phyloP scores from a whole-genome alignment of 1,284 basidiomycete genomes.

The Leccinum subspadiceum region DNA sequence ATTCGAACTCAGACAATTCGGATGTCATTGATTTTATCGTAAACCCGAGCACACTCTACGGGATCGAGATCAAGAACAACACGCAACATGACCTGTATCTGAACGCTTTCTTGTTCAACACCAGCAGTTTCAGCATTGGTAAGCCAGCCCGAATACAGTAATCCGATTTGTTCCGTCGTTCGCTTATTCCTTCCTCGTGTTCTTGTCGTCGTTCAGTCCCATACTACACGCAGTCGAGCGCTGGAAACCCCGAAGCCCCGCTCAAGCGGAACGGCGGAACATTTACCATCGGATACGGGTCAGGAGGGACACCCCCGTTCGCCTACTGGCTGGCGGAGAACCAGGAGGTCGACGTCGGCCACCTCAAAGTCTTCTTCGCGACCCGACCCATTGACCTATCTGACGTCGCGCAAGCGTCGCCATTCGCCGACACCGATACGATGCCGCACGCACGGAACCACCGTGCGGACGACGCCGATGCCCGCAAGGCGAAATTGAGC shows the following conservation, averaged over 20 bases:
- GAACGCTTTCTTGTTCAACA: constrained; percentile 27
- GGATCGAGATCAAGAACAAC: constrained; percentile 21
- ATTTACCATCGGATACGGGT: neutral
- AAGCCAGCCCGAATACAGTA: neutral
- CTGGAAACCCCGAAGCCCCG: neutral
- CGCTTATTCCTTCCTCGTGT: neutral
- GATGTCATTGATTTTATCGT: constrained; percentile 23
- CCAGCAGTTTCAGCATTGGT: constrained; percentile 18
- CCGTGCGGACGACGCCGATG: neutral
- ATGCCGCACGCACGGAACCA: neutral
- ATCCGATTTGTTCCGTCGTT: neutral
- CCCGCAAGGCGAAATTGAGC: neutral
- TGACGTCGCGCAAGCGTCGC: neutral
- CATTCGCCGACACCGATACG: neutral
- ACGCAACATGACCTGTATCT: constrained; percentile 20
- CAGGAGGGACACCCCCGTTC: neutral
- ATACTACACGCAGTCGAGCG: constrained; percentile 13
- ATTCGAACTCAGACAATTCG: neutral
- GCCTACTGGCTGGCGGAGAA: neutral
- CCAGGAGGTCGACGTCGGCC: neutral
- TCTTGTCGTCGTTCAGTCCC: constrained; percentile 2
- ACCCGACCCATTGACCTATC: neutral
- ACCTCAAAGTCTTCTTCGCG: neutral
- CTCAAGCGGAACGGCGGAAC: neutral
- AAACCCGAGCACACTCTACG: constrained; percentile 7